Conservation (phyloP, 2,329 filamentous ascomycete genomes). For the Colletotrichum brevisporum region DNA sequence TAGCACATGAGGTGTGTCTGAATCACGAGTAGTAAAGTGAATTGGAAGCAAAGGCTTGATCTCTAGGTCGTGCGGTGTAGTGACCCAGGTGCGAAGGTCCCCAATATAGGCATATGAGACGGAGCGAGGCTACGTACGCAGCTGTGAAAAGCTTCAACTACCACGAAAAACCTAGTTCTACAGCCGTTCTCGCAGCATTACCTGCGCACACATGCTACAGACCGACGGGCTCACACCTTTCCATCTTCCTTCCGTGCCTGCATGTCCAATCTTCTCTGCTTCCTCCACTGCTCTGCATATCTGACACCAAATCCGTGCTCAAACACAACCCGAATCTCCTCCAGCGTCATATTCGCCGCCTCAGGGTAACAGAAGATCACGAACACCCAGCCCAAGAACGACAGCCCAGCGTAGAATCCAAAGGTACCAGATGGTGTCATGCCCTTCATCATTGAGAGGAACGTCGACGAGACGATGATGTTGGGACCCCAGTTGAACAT, state of each 20-base stretch:
- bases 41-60: too few relatives aligned
- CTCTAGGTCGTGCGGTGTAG: too few relatives aligned
- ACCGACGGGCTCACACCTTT: not conserved
- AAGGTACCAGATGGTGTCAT: slow-evolving; percentile 65
- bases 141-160: too few relatives aligned
- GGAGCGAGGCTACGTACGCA: too few relatives aligned
- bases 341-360: slow-evolving; percentile 68
- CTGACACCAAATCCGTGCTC: slow-evolving; percentile 61
- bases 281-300: slow-evolving; percentile 56
- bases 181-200: too few relatives aligned
- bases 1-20: too few relatives aligned
- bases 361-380: slow-evolving; percentile 67
- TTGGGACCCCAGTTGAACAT: slow-evolving; percentile 63
- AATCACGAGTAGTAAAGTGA: too few relatives aligned
- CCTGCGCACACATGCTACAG: too few relatives aligned
- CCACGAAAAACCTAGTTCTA: too few relatives aligned
- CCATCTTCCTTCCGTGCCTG: slow-evolving; percentile 1
- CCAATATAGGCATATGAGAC: too few relatives aligned
- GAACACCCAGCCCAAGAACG: slow-evolving; percentile 61
- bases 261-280: slow-evolving; percentile 45
- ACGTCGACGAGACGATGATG: slow-evolving; percentile 64
- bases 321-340: slow-evolving; percentile 67
- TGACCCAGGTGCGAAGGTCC: too few relatives aligned
- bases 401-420: slow-evolving; percentile 66
- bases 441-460: slow-evolving; percentile 62